These are phyloP conservation scores for Colletotrichum sp. DNA, from an alignment of 2,329 filamentous ascomycete species.

Conservation along the genomic window DNA sequence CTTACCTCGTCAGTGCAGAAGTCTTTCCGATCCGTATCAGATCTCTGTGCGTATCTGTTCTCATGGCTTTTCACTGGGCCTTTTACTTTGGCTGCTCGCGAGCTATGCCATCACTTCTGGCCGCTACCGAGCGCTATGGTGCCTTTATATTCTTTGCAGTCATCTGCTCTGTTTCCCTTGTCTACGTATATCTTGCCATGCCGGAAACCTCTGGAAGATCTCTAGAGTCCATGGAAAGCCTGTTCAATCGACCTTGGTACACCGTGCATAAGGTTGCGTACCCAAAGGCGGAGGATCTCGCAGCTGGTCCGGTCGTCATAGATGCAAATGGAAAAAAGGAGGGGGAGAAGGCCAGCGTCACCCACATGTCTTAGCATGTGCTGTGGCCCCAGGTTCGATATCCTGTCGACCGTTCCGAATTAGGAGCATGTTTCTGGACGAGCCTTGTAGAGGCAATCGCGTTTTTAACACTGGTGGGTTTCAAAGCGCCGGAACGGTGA, in stretches of 20 bases:
- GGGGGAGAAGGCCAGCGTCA: background rate
- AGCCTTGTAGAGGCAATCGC: no score
- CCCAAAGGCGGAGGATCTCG: constrained; percentile 27
- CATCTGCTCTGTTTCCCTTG: constrained; percentile 3
- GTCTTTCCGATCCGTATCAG: constrained; percentile 47
- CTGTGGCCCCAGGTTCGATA: background rate
- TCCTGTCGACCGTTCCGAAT: background rate
- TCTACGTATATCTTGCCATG: constrained; percentile 36
- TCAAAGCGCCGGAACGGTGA: background rate
- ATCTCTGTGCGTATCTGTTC: constrained; percentile 41
- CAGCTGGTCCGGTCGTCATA: background rate
- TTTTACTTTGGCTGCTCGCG: constrained; percentile 37
- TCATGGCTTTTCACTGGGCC: constrained; percentile 48
- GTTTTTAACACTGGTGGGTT: background rate
- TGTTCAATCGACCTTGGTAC: constrained; percentile 33
- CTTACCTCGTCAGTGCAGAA: constrained; percentile 50
- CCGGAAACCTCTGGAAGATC: constrained; percentile 34
- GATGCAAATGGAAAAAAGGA: background rate
- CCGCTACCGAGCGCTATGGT: constrained; percentile 30
- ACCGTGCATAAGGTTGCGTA: constrained; percentile 31
- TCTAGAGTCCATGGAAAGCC: constrained; percentile 32
- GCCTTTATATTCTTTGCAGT: constrained; percentile 16
- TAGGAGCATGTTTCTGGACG: background rate
- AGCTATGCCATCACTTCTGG: constrained; percentile 36
- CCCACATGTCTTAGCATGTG: background rate